Evolutionary conservation across 202 grass and related monocot species (phyloP), one percentile per base, ranked within the genome.

Genomic region (Schoenoplectus tabernaemontani): DNA sequence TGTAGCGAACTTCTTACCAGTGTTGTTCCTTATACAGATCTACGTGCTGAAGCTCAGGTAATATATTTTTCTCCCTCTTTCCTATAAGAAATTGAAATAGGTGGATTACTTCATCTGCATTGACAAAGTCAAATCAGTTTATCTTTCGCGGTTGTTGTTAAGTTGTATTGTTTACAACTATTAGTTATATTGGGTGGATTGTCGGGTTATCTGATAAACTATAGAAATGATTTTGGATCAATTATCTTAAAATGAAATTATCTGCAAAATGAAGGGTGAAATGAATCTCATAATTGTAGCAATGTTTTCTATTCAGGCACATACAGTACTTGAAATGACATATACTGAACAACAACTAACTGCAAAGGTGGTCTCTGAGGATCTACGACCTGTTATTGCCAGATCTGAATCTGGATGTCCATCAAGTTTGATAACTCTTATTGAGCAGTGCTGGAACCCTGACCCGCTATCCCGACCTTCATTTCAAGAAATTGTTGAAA

Each of bases 251-350:
- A 65, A 38, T 65, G 6, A 65, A 39, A 65, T 39, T 19, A 7
- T 39, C 16, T 65, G 63, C 63, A 39, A 11, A 20, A 65, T 19
- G 16, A 65, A 9, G 10, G 24, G 24, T 38, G 33, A 64, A n/a
- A 28, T 28, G 61, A 30, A 38, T 37, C 61, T 26, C 20, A 2
- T 56, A 75, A 75, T 75, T 34, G 30, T 75, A 75, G 28, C 28
- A 9, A 38, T 78, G 76, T 84, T 59, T 86, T 91, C 87, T 44
- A 83, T 68, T 39, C 84, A 98, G 91, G 95, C 95, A 68, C 95
- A 98, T 85, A 98, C 95, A 4, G 70, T 95, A 82, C 91, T 98
- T 87, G 95, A 98, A 87, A 98, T 98, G 95, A 95, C 88, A 56
- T 98, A 92, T 64, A 98, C 91, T 0, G 95, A 98, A 84, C 95